Conservation (phyloP, 805 yeast species). For the Ogataea neopini region DNA sequence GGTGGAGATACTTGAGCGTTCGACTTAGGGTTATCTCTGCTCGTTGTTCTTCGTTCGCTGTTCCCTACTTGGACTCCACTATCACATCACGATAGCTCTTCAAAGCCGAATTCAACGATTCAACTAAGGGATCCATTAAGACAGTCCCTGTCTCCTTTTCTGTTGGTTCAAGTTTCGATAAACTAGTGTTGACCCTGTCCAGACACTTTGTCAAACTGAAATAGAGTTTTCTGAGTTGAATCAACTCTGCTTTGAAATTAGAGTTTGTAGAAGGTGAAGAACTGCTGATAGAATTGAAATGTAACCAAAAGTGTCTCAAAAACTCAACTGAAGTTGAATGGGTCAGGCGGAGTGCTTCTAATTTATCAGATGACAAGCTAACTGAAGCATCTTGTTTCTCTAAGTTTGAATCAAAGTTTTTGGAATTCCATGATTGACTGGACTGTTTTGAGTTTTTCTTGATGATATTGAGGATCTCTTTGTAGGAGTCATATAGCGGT, state of each 20-base stretch:
- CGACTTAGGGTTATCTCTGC: too few relatives aligned
- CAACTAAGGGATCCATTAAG: constrained; percentile 45
- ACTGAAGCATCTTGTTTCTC: constrained; percentile 34
- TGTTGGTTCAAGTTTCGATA: constrained; percentile 18
- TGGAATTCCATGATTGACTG: constrained; percentile 44
- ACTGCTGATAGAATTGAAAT: constrained; percentile 43
- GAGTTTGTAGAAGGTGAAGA: constrained; percentile 32
- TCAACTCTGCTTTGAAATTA: constrained; percentile 33
- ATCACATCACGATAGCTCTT: constrained; percentile 45
- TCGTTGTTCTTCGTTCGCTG: too few relatives aligned
- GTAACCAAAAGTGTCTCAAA: constrained; percentile 72
- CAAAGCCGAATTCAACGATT: constrained; percentile 49
- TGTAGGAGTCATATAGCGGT: constrained; percentile 44
- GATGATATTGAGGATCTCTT: constrained; percentile 48
- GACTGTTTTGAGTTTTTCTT: constrained; percentile 56
- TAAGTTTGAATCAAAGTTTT: constrained; percentile 20
- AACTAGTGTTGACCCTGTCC: constrained; percentile 41
- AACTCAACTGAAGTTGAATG: constrained; percentile 78
- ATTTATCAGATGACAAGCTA: constrained; percentile 25
- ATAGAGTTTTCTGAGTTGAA: constrained; percentile 45
- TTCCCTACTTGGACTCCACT: constrained; percentile 25
- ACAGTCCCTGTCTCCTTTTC: constrained; percentile 19
- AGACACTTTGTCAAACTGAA: constrained; percentile 50
- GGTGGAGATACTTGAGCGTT: background rate
- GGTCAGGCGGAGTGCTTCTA: constrained; percentile 55